A percentile compares a stretch with the other conserved stretches of the same genome.
These are phyloP conservation scores for Cucurbita argyrosperma DNA, from an alignment of 306 rosid genomes.

Conservation along the genomic window DNA sequence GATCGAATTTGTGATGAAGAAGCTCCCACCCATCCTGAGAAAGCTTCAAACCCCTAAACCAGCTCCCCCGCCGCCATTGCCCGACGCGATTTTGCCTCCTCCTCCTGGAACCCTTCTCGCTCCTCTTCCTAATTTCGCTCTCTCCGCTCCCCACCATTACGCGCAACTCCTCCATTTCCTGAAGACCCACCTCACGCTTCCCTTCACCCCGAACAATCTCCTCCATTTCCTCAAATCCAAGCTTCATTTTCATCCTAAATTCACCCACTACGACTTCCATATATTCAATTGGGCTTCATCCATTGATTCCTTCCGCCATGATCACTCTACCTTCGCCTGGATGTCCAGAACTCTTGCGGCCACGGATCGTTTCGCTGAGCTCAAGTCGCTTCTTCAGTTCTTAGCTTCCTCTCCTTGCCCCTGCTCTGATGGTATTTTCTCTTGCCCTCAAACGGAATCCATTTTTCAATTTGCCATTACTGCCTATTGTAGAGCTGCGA, in stretches of 20 bases:
- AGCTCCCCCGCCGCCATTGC: conserved; percentile 20
- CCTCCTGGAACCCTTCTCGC: conserved; percentile 14
- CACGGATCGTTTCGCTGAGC: conserved; percentile 37
- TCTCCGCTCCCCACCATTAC: conserved; percentile 34
- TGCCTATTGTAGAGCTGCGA: conserved; percentile 43
- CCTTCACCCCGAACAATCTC: conserved; percentile 42
- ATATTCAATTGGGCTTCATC: conserved; percentile 76
- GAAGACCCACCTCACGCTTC: conserved; percentile 37
- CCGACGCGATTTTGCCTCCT: conserved; percentile 42
- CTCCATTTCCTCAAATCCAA: conserved; percentile 63
- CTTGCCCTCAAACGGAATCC: conserved; percentile 49
- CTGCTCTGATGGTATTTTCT: conserved; percentile 66
- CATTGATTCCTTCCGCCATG: conserved; percentile 67
- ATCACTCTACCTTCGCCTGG: conserved; percentile 61
- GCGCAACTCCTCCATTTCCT: conserved; percentile 42
- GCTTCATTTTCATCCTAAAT: conserved; percentile 66
- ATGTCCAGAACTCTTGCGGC: conserved; percentile 54
- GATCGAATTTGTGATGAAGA: conserved; percentile 19
- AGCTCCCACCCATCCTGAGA: conserved; percentile 26
- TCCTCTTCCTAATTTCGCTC: conserved; percentile 29
- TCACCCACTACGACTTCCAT: conserved; percentile 64
- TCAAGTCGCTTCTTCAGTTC: conserved; percentile 42
- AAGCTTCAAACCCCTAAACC: conserved; percentile 9
- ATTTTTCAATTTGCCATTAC: conserved; percentile 40
- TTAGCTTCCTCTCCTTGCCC: conserved; percentile 54